Conservation (phyloP, 1,284 basidiomycete genomes). For the Xanthoconium separans region DNA sequence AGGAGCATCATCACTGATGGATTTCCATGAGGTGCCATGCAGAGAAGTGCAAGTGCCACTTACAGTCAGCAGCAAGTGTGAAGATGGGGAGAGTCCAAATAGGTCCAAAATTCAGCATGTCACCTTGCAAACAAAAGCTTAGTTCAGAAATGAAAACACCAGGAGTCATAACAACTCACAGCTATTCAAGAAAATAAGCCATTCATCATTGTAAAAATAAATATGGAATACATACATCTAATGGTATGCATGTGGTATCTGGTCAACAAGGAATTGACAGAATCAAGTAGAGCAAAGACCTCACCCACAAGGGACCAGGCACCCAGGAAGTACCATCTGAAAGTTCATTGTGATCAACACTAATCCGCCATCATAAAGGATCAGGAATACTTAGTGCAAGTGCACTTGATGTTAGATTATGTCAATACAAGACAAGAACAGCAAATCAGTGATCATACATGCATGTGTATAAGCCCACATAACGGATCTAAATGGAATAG, state of each 20-base stretch:
- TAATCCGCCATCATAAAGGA: not conserved
- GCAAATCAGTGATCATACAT: not conserved
- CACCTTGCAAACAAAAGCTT: not conserved
- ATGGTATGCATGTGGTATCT: not conserved
- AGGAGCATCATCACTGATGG: constrained; percentile 8
- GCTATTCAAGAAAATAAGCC: not conserved
- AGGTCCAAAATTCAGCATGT: not conserved
- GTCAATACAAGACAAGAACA: not conserved
- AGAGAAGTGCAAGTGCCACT: not conserved
- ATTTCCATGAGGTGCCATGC: not conserved
- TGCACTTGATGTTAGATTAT: not conserved
- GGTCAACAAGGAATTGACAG: too few species aligned
- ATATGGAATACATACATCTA: constrained; percentile 8
- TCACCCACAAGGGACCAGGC: constrained; percentile 7
- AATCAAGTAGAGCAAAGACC: not conserved
- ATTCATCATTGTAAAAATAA: not conserved
- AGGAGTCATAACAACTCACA: not conserved
- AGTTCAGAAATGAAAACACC: not conserved
- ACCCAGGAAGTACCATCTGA: constrained; percentile 6
- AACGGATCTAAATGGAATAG: constrained; percentile 2
- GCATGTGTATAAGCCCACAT: constrained; percentile 1
- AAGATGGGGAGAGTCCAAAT: not conserved
- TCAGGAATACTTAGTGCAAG: not conserved
- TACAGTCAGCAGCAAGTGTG: constrained; percentile 3
- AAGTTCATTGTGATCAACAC: not conserved